Base-by-base conservation (phyloP, 306 rosid species). In the Prunus padus region DNA sequence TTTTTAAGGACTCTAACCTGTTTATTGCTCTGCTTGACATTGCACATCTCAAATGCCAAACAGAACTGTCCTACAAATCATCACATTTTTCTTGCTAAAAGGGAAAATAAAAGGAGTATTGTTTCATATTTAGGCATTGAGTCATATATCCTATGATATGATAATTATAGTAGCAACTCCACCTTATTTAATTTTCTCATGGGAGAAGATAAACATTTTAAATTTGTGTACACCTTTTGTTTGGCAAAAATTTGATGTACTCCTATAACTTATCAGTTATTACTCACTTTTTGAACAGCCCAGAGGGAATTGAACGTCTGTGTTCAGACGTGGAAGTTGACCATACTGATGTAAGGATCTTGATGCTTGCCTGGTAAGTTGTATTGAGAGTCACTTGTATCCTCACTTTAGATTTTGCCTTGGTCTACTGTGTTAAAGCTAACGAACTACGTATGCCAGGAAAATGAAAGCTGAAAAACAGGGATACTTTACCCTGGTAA, bases 351-450 rank as follows among this genome's bases (percentile, higher is more conserved):
- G 92, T 89, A 76, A 89, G 99, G 86, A 86, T 96, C 79, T 88
- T 96, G 92, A 96, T 96, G 96, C 98, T 96, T 71, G 99, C 99
- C 8, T 96, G 99, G 99, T 96, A 87, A 85, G 89, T 83, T 74
- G 51, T 74, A 51, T 42, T 67, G 75, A 51, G 64, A 67, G 37
- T 74, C 42, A 40, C 64, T 71, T 65, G n/a, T 59, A 47, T 26
- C 76, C 60, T 81, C 67, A 65, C 19, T 78, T 84, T 72, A 37
- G 64, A 28, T 44, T 64, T 63, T 31, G n/a, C 18, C 76, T 64
- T 80, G 50, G 56, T 67, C 61, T 72, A 57, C 76, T 80, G 50
- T 78, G 68, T 33, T 66, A 74, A 73, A 84, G 46, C 76, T 92
- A 73, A 92, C 73, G 81, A 76, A 69, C 69, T 80, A 63, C 70